Conservation (phyloP, 1,139 yeast genomes). For the Zygosaccharomyces sapae region DNA sequence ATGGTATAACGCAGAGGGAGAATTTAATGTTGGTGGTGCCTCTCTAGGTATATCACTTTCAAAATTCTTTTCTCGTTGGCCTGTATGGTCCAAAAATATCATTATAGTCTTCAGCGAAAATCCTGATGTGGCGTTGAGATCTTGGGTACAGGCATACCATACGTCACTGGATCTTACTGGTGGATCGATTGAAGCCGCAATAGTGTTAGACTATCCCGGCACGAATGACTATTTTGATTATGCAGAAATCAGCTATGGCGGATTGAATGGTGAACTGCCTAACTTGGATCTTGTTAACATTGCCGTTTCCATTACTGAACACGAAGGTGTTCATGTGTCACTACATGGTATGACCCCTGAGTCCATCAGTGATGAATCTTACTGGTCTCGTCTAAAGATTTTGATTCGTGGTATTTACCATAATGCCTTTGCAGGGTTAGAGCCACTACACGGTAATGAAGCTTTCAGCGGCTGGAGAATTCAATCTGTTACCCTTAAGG, state of each 20-base stretch:
- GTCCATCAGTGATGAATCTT: conserved; percentile 46
- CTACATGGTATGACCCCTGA: conserved; percentile 56
- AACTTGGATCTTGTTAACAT: conserved; percentile 84
- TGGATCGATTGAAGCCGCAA: conserved; percentile 90
- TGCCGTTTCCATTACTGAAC: conserved; percentile 64
- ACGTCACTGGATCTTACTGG: conserved; percentile 80
- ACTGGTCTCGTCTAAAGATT: conserved; percentile 52
- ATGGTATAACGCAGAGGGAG: conserved; percentile 61
- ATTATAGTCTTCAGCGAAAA: conserved; percentile 79
- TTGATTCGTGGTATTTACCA: conserved; percentile 61
- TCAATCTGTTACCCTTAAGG: conserved; percentile 79
- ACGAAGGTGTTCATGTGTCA: conserved; percentile 68
- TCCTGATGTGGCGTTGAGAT: conserved; percentile 61
- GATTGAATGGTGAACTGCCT: conserved; percentile 92
- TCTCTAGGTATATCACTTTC: conserved; percentile 70
- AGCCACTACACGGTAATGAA: conserved; percentile 68
- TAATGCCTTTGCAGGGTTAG: conserved; percentile 67
- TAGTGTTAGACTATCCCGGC: conserved; percentile 76
- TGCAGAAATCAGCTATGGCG: conserved; percentile 75
- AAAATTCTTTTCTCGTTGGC: conserved; percentile 75
- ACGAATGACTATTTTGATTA: conserved; percentile 64
- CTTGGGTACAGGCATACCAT: conserved; percentile 95
- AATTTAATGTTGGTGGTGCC: conserved; percentile 72
- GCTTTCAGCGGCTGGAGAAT: conserved; percentile 96
- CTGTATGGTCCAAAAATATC: conserved; percentile 93